A percentile compares a stretch with the other conserved stretches of the same genome.
These are phyloP conservation scores for Sporobolomyces phaffii DNA, from an alignment of 768 basidiomycete genomes.

Conservation along the genomic window DNA sequence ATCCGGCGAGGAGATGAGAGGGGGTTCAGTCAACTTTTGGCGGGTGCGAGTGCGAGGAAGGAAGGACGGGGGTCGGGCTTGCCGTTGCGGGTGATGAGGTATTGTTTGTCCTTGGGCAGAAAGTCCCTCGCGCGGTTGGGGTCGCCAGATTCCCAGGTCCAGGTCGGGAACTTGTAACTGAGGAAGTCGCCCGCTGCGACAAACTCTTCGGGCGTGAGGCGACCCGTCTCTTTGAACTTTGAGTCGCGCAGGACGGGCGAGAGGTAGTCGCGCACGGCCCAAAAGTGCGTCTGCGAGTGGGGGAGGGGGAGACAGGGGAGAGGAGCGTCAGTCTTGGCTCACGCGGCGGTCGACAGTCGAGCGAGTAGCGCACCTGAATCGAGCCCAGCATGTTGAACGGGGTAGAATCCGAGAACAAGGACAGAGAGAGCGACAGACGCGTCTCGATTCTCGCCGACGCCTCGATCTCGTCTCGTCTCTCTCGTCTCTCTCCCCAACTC, in stretches of 20 bases:
- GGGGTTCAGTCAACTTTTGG: neutral
- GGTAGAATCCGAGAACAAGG: too few relatives aligned
- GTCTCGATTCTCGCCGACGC: too few relatives aligned
- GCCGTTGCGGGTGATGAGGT: slow-evolving; percentile 81
- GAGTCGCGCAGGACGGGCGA: slow-evolving; percentile 77
- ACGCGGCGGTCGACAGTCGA: too few relatives aligned
- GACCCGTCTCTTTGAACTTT: slow-evolving; percentile 97
- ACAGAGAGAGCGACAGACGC: too few relatives aligned
- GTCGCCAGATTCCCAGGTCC: slow-evolving; percentile 96
- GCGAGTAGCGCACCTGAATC: slow-evolving; percentile 44
- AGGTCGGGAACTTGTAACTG: slow-evolving; percentile 95
- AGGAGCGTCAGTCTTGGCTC: too few relatives aligned
- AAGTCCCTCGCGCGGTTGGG: slow-evolving; percentile 77
- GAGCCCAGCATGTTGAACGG: slow-evolving; percentile 37
- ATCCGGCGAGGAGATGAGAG: neutral
- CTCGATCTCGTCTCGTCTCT: too few relatives aligned
- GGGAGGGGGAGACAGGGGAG: neutral
- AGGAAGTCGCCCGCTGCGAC: slow-evolving; percentile 97
- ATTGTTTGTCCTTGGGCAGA: slow-evolving; percentile 92
- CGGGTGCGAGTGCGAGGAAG: neutral
- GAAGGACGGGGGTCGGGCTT: slow-evolving; percentile 23
- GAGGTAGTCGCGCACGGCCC: slow-evolving; percentile 89
- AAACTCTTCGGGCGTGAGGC: slow-evolving; percentile 77
- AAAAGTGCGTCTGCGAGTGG: slow-evolving; percentile 76
- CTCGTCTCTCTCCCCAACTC: too few relatives aligned